Base-by-base conservation (phyloP, 2,329 filamentous ascomycete genomes). In the Colletotrichum sp. region DNA sequence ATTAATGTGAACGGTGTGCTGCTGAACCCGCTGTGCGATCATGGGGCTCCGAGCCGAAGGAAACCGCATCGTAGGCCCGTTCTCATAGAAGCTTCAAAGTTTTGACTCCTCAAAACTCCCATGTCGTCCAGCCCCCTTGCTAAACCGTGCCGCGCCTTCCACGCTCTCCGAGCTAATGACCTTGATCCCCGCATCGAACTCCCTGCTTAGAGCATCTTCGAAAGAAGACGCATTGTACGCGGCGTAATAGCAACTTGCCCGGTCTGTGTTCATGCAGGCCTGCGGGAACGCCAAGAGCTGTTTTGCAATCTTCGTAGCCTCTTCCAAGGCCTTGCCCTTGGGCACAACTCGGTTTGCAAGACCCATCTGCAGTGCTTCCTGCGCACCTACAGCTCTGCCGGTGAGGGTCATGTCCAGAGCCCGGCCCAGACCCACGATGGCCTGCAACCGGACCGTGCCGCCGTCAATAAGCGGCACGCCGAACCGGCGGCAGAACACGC, bases 351-450 rank as follows among this genome's bases (percentile, higher is more conserved):
- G 83, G 79, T 88, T 91, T 10, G 87, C 90, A 9, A 92, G 82
- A 1, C 89, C 90, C 83, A 91, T 89, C 1, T 79, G 66, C 32
- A 90, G 78, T 1, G 90, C 90, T 78, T 92, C 89, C 21, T 85
- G 78, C 0, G 90, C 89, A 0, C 77, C 78, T 0, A 92, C 88
- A 0, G 85, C 79, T 1, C 89, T 82, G 1, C 90, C 90, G 0
- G 90, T 92, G 7, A 92, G 82, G 18, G 91, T 90, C 87, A 92
- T 89, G 80, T 92, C 90, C 71, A 91, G 77, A 0, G 90, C 90
- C 4, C 89, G 80, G 0, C 89, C 89, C 1, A 91, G 82, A 0
- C 90, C 90, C 26, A 92, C 81, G 60, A 90, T 84, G 2, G 84
- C 85, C 72, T 88, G 88, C 8, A 91, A 80, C 2, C 90, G 86